phyloP scores from a whole-genome alignment of 176 grass and related monocot species.

The Coix lacrymajobi region DNA sequence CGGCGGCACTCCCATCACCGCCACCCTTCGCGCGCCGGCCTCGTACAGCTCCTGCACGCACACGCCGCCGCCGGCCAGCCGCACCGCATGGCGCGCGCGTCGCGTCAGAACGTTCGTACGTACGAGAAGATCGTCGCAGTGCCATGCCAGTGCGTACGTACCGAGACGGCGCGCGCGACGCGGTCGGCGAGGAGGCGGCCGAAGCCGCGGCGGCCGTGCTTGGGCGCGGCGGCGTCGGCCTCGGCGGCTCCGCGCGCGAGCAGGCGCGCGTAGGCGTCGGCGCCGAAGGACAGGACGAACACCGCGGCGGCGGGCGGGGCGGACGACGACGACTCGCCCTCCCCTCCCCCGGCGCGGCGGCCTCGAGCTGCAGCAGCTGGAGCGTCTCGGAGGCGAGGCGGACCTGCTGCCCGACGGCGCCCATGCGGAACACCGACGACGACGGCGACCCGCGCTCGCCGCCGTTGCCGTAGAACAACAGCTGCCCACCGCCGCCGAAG shows the following conservation, averaged over 20 bases:
- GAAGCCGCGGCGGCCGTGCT: slow-evolving; percentile 49
- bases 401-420: slow-evolving; percentile 52
- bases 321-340: neutral
- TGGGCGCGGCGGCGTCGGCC: slow-evolving; percentile 35
- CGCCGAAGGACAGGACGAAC: slow-evolving; percentile 64
- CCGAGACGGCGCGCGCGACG: slow-evolving; percentile 36
- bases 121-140: too few species aligned
- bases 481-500: slow-evolving; percentile 28
- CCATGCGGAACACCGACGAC: slow-evolving; percentile 21
- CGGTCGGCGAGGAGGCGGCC: slow-evolving; percentile 43
- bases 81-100: too few species aligned
- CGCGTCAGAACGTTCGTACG: neutral
- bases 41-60: slow-evolving; percentile 53
- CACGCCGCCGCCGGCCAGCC: too few species aligned
- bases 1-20: slow-evolving; percentile 61
- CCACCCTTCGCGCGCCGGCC: slow-evolving; percentile 51
- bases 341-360: neutral
- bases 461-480: neutral
- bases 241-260: slow-evolving; percentile 32
- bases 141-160: too few species aligned
- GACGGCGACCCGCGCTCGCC: neutral
- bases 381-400: slow-evolving; percentile 58
- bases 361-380: slow-evolving; percentile 52
- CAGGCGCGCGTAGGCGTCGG: slow-evolving; percentile 54
- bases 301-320: slow-evolving; percentile 19